A percentile compares a stretch with the other conserved stretches of the same genome.
Evolutionary conservation across 306 rosid species (phyloP).

Genomic region (Ammopiptanthus mongolicus): DNA sequence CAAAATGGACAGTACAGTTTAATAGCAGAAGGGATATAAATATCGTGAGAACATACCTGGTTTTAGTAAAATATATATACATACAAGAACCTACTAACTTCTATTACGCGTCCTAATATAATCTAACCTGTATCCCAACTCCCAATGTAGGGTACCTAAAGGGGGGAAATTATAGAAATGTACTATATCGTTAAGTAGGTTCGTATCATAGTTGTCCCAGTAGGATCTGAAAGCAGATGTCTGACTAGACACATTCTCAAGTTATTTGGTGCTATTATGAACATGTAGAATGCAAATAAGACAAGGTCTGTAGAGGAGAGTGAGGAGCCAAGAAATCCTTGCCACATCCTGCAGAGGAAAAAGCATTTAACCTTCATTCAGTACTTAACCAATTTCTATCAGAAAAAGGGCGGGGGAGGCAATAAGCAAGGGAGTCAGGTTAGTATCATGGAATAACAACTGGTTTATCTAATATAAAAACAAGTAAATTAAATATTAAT

Average conservation of each 20-base stretch:
- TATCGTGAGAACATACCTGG: not conserved
- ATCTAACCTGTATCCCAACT: constrained; percentile 36
- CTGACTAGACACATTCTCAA: constrained; percentile 79
- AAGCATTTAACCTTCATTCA: constrained; percentile 4
- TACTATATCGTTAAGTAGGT: constrained; percentile 64
- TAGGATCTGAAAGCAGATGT: constrained; percentile 87
- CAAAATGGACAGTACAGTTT: not conserved
- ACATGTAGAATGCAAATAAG: constrained; percentile 82
- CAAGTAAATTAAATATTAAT: not conserved
- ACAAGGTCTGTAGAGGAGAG: constrained; percentile 79
- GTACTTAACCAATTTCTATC: not conserved
- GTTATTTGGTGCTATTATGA: constrained; percentile 81
- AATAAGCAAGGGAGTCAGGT: not conserved
- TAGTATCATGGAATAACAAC: not conserved
- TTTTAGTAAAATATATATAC: constrained; percentile 15
- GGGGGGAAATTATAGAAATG: constrained; percentile 4
- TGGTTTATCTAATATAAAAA: not conserved
- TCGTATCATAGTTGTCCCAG: constrained; percentile 85
- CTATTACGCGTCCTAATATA: constrained; percentile 25
- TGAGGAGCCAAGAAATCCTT: constrained; percentile 92
- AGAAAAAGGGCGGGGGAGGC: not conserved
- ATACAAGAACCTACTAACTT: constrained; percentile 21
- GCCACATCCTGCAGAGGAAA: constrained; percentile 84
- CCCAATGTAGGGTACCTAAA: constrained; percentile 19
- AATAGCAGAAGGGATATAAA: constrained; percentile 13